A percentile compares a stretch with the other conserved stretches of the same genome.
These are phyloP conservation scores for Pseudomassariella vexata DNA, from an alignment of 2,329 filamentous ascomycete species.

Conservation along the genomic window DNA sequence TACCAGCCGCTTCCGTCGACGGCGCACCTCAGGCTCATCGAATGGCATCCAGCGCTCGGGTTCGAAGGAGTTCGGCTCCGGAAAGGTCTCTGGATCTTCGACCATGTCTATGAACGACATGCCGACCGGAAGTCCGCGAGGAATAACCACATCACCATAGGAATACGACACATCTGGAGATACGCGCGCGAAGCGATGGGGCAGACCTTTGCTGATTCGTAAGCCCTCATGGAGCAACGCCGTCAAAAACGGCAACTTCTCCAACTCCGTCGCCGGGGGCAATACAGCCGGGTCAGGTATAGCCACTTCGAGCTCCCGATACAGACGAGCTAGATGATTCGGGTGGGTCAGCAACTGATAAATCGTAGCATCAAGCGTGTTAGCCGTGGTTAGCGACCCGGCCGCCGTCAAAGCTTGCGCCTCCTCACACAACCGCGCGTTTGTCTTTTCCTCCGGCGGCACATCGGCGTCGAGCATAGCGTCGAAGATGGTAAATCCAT, in stretches of 20 bases:
- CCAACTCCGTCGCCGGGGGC: slow-evolving; percentile 13
- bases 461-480: slow-evolving; percentile 11
- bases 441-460: slow-evolving; percentile 12
- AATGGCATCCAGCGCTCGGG: slow-evolving; percentile 6
- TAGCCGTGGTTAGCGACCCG: slow-evolving; percentile 11
- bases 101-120: slow-evolving; percentile 5
- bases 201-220: slow-evolving; percentile 31
- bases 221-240: slow-evolving; percentile 27
- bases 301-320: slow-evolving; percentile 5
- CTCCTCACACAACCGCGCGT: slow-evolving; percentile 7
- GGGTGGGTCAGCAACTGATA: slow-evolving; percentile 12
- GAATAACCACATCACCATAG: slow-evolving; percentile 1
- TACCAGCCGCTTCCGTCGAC: slow-evolving; percentile 2
- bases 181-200: slow-evolving; percentile 21
- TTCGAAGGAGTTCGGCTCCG: neutral
- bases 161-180: slow-evolving; percentile 16
- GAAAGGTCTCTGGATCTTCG: neutral
- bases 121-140: slow-evolving; percentile 2
- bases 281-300: slow-evolving; percentile 4
- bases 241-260: slow-evolving; percentile 23
- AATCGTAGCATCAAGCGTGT: slow-evolving; percentile 8
- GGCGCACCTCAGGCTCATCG: slow-evolving; percentile 1
- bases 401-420: slow-evolving; percentile 10
- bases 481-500: slow-evolving; percentile 22
- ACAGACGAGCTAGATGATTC: slow-evolving; percentile 3